Base-by-base conservation (phyloP, 1,284 basidiomycete genomes). In the Pterula multifida region DNA sequence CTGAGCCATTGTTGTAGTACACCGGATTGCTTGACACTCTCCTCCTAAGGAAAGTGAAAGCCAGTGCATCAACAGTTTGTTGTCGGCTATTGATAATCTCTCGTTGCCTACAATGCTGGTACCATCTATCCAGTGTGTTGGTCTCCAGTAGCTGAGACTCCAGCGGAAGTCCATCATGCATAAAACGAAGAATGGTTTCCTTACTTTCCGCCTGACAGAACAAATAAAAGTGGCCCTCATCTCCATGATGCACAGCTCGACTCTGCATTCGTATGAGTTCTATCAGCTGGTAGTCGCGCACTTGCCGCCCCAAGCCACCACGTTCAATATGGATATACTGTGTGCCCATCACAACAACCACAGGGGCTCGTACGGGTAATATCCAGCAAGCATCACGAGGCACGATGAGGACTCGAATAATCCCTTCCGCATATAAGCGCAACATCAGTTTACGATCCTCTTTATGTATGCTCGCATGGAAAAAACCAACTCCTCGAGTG, bases 211-310 rank as follows among this genome's bases (percentile, higher is more conserved):
- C 71, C 62, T 93, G 89, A 63, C 92, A 94, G 67, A 98, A 86
- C 53, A 98, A 66, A 58, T 85, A 75, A 69, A 90, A 95, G 53
- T 73, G 75, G 0, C 89, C 91, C 17, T 67, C 61, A 25, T 68
- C 71, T 13, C 71, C 66, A 57, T 82, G 84, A 45, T 75, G 76
- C 45, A 85, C 76, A 0, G 93, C 92, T 23, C 83, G 78, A 48
- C 90, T 82, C 65, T 98, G 92, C 90, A 98, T 97, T 52, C 81
- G 81, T 48, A 89, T 81, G 45, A 99, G 67, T 59, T 98, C 94
- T 26, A 79, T 72, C 26, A 92, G 68, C 0, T 71, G 67, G 62
- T 98, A 98, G 60, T 92, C 89, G 47, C 75, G 73, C 45, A 93
- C 60, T 56, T 85, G 81, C 26, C 85, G 78, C 56, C 86, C 79